Evolutionary conservation across 176 grass and related monocot genomes (phyloP).

Genomic region (Oryza brachyantha): DNA sequence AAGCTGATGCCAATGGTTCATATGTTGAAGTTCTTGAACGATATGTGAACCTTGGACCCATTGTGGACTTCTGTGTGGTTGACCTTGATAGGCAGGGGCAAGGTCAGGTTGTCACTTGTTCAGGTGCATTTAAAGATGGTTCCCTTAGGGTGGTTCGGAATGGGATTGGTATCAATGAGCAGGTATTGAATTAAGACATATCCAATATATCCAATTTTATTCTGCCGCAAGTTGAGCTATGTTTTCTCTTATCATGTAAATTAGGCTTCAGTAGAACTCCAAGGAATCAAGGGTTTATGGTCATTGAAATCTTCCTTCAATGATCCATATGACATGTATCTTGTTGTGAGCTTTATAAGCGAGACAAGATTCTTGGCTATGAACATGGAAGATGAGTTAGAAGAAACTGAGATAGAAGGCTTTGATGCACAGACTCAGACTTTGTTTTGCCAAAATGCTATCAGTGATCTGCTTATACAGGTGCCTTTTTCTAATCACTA

Average conservation of each 20-base stretch:
- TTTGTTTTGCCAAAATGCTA: slow-evolving; percentile 92
- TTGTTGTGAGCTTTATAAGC: slow-evolving; percentile 96
- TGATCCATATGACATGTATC: slow-evolving; percentile 72
- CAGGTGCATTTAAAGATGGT: slow-evolving; percentile 93
- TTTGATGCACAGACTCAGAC: slow-evolving; percentile 89
- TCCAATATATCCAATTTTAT: not conserved
- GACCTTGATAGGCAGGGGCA: slow-evolving; percentile 97
- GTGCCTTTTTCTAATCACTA: slow-evolving; percentile 27
- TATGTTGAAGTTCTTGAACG: slow-evolving; percentile 90
- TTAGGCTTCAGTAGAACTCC: slow-evolving; percentile 93
- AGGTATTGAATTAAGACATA: slow-evolving; percentile 47
- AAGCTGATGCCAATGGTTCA: slow-evolving; percentile 84
- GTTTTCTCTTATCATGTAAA: slow-evolving; percentile 18
- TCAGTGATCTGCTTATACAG: slow-evolving; percentile 85
- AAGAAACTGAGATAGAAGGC: slow-evolving; percentile 94
- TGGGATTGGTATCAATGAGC: slow-evolving; percentile 91
- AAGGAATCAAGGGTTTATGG: slow-evolving; percentile 98
- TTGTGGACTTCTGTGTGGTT: slow-evolving; percentile 93
- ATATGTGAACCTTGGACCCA: slow-evolving; percentile 93
- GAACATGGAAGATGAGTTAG: slow-evolving; percentile 96
- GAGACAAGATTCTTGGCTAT: slow-evolving; percentile 94
- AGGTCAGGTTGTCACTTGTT: slow-evolving; percentile 93
- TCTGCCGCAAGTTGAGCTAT: slow-evolving; percentile 19
- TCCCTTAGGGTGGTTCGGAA: slow-evolving; percentile 89
- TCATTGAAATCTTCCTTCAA: slow-evolving; percentile 73